Conservation (phyloP, 2,329 filamentous ascomycete genomes). For the Claviceps fusiformis region DNA sequence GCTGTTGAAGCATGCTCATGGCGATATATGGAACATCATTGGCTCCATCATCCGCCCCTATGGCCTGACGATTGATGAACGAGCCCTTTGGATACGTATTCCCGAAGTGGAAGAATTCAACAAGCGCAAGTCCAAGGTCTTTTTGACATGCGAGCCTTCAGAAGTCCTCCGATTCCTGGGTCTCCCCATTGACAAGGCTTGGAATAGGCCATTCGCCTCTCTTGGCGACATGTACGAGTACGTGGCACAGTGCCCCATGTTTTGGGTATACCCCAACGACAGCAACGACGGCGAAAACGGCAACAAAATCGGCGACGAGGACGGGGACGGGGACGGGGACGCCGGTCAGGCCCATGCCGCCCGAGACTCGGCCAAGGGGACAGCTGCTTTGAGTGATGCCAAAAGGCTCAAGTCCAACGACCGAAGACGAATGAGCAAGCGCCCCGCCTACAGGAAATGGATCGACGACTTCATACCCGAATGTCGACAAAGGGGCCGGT, state of each 20-base stretch:
- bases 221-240: constrained; percentile 49
- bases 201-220: constrained; percentile 39
- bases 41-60: constrained; percentile 49
- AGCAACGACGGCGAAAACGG: too few species aligned
- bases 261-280: constrained; percentile 30
- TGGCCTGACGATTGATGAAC: constrained; percentile 53
- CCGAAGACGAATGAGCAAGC: constrained; percentile 37
- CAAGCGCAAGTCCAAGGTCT: constrained; percentile 41
- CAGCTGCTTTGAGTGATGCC: constrained; percentile 12
- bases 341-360: neutral
- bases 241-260: constrained; percentile 42
- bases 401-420: constrained; percentile 38
- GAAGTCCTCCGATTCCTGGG: constrained; percentile 50
- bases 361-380: neutral
- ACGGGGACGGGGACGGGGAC: neutral
- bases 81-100: constrained; percentile 51
- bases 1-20: constrained; percentile 55
- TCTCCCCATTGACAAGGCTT: constrained; percentile 32
- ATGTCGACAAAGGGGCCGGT: constrained; percentile 28
- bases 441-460: constrained; percentile 47
- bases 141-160: constrained; percentile 43
- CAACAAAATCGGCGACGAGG: too few species aligned
- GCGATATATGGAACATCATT: constrained; percentile 55
- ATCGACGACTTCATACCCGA: constrained; percentile 48
- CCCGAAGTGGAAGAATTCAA: constrained; percentile 51